Evolutionary conservation across 2,329 filamentous ascomycete species (phyloP).

Genomic region (Pyricularia sp.): DNA sequence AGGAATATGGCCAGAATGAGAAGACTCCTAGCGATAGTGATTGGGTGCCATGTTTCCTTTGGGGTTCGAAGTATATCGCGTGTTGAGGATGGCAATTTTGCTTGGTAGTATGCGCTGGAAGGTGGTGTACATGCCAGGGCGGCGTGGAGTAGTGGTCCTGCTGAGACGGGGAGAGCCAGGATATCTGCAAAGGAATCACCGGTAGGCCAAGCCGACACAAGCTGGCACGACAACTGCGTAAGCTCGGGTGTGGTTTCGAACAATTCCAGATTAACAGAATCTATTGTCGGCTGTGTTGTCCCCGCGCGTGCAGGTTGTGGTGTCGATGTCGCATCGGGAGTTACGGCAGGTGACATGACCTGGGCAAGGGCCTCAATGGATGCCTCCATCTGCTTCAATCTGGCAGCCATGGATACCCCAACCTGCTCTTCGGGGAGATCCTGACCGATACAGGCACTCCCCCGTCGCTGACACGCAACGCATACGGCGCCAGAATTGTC

Average conservation of each 20-base stretch:
- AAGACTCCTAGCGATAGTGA: constrained; percentile 20
- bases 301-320: background rate
- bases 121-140: background rate
- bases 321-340: background rate
- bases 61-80: constrained; percentile 19
- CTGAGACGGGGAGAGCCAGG: background rate
- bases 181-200: background rate
- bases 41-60: constrained; percentile 17
- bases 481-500: constrained; percentile 23
- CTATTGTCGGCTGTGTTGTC: background rate
- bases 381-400: background rate
- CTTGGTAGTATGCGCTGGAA: background rate
- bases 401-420: background rate
- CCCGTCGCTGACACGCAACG: constrained; percentile 30
- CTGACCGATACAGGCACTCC: constrained; percentile 31
- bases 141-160: background rate
- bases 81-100: background rate
- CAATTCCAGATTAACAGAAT: background rate
- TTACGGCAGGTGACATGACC: background rate
- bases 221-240: background rate
- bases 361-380: background rate
- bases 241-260: background rate
- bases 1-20: constrained; percentile 18
- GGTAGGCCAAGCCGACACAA: background rate
- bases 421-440: constrained; percentile 22